Percentiles rank a stretch among this genome's conserved stretches.
phyloP scores from a whole-genome alignment of 495 filamentous ascomycete genomes.

The Aspergillus avenaceus region DNA sequence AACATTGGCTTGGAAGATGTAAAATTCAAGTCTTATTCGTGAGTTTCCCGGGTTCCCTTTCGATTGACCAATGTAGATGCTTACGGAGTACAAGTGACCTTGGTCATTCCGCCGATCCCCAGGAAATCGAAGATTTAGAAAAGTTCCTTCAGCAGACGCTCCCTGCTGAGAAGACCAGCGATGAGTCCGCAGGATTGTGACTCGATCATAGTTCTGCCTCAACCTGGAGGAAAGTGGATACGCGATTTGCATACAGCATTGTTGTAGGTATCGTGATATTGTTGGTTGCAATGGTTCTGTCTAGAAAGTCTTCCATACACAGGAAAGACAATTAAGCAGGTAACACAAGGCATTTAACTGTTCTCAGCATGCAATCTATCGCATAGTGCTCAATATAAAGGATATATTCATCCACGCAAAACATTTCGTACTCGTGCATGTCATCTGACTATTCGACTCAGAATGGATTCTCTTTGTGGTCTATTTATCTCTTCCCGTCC shows the following conservation, averaged over 20 bases:
- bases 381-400: too few species aligned
- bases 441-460: not conserved
- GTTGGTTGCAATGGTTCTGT: slow-evolving; percentile 49
- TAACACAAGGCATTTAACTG: slow-evolving; percentile 3
- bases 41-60: slow-evolving; percentile 26
- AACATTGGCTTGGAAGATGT: slow-evolving; percentile 62
- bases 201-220: slow-evolving; percentile 16
- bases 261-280: slow-evolving; percentile 44
- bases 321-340: slow-evolving; percentile 3
- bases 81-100: slow-evolving; percentile 49
- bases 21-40: slow-evolving; percentile 72
- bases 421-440: not conserved
- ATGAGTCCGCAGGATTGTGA: slow-evolving; percentile 50
- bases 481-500: slow-evolving; percentile 11
- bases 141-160: slow-evolving; percentile 63
- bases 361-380: too few species aligned
- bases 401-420: too few species aligned
- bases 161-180: slow-evolving; percentile 56
- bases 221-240: slow-evolving; percentile 7
- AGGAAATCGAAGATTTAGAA: slow-evolving; percentile 84
- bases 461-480: not conserved
- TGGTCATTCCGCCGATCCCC: slow-evolving; percentile 67
- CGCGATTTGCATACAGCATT: slow-evolving; percentile 19
- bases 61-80: not conserved
- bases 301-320: slow-evolving; percentile 35